Percentiles rank a stretch among this genome's conserved stretches.
Conservation (phyloP, 805 yeast species). For the Candida piceae region DNA sequence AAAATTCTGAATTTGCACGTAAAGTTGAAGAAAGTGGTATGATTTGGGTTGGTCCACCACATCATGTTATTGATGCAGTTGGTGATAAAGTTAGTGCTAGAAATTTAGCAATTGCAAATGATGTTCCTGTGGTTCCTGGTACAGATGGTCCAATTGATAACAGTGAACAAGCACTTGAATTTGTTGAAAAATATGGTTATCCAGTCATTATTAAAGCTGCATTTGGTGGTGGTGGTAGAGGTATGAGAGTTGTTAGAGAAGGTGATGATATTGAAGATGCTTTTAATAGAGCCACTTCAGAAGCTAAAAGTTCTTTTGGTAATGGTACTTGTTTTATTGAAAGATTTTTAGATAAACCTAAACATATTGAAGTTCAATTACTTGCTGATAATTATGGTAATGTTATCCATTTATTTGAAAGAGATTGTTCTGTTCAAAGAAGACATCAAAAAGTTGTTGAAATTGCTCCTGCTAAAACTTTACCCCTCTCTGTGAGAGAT, state of each 20-base stretch:
- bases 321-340: constrained; percentile 98
- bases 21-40: constrained; percentile 89
- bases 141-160: constrained; percentile 93
- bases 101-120: constrained; percentile 69
- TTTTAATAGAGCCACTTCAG: constrained; percentile 87
- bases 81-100: constrained; percentile 98
- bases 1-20: constrained; percentile 75
- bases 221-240: constrained; percentile 99
- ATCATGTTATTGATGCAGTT: constrained; percentile 82
- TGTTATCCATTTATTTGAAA: constrained; percentile 91
- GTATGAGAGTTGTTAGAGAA: constrained; percentile 98
- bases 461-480: constrained; percentile 93
- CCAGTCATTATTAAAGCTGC: constrained; percentile 99
- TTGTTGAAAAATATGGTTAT: constrained; percentile 80
- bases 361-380: constrained; percentile 96
- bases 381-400: constrained; percentile 92
- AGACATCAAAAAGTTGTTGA: constrained; percentile 99
- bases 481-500: constrained; percentile 79
- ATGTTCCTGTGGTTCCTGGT: constrained; percentile 95
- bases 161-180: constrained; percentile 70
- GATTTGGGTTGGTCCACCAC: constrained; percentile 94
- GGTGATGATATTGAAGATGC: constrained; percentile 93
- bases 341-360: constrained; percentile 90
- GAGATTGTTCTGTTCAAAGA: constrained; percentile 99
- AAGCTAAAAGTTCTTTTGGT: constrained; percentile 94